Conservation (phyloP, 352 stramenopile species). For the Saprolegnia parasitica region DNA sequence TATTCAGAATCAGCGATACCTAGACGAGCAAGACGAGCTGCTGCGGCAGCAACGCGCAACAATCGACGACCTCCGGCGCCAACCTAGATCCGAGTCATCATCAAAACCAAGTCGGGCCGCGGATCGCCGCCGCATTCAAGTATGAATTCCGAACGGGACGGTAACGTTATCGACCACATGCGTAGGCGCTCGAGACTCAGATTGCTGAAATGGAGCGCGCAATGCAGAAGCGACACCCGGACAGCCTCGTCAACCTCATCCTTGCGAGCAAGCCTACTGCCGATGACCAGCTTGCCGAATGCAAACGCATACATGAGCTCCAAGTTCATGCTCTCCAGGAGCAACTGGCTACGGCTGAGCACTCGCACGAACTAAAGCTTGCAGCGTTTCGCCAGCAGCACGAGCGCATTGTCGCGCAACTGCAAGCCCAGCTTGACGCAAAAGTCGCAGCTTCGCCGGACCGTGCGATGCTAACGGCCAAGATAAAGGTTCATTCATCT, state of each 20-base stretch:
- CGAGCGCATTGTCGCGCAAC: conserved; percentile 67
- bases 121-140: conserved; percentile 67
- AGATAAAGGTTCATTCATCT: conserved; percentile 19
- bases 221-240: conserved; percentile 66
- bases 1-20: conserved; percentile 69
- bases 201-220: conserved; percentile 68
- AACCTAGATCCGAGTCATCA: conserved; percentile 1
- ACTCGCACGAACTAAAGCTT: conserved; percentile 51
- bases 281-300: conserved; percentile 51
- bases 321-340: conserved; percentile 42
- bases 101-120: conserved; percentile 31
- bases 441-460: not conserved
- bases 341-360: conserved; percentile 50
- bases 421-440: conserved; percentile 36
- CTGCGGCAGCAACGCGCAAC: conserved; percentile 36
- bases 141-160: no score
- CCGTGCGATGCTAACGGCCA: not conserved
- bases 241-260: conserved; percentile 76
- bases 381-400: conserved; percentile 73
- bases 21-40: conserved; percentile 72
- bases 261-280: conserved; percentile 59
- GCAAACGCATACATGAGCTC: conserved; percentile 38
- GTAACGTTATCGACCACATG: no score
- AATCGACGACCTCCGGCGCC: conserved; percentile 32
- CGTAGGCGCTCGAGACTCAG: conserved; percentile 54